Evolutionary conservation across 495 filamentous ascomycete genomes (phyloP).

Genomic region (Penicillium psychrofluorescens): DNA sequence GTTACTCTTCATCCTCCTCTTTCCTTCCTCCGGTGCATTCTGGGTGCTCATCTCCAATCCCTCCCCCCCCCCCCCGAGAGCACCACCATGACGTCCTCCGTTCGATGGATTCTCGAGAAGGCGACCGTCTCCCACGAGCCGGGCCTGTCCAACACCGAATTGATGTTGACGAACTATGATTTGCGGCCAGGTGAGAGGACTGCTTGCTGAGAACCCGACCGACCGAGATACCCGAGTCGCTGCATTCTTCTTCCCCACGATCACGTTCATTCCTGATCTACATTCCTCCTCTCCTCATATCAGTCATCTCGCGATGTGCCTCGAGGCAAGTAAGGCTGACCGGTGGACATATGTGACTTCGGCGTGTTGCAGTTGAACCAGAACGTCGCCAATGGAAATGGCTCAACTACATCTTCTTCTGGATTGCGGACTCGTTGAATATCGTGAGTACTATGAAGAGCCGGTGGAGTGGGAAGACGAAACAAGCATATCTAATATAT

Average conservation of each 20-base stretch:
- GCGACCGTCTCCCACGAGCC: slow-evolving; percentile 67
- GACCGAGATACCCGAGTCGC: background rate
- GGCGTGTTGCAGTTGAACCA: slow-evolving; percentile 56
- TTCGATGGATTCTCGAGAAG: slow-evolving; percentile 39
- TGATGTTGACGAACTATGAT: slow-evolving; percentile 89
- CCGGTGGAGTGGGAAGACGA: background rate
- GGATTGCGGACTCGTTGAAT: slow-evolving; percentile 92
- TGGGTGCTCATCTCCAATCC: background rate
- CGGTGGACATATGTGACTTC: slow-evolving; percentile 5
- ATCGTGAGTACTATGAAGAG: slow-evolving; percentile 51
- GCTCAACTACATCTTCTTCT: slow-evolving; percentile 86
- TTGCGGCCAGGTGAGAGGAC: slow-evolving; percentile 63
- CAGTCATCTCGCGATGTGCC: background rate
- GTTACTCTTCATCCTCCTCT: background rate
- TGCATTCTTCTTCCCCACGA: too few species aligned
- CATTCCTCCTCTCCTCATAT: background rate
- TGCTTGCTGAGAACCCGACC: too few species aligned
- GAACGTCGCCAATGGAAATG: slow-evolving; percentile 79
- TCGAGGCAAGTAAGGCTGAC: slow-evolving; percentile 8
- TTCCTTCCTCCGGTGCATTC: background rate
- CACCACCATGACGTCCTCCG: slow-evolving; percentile 16
- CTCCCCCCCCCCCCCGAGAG: too few species aligned
- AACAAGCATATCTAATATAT: slow-evolving; percentile 4
- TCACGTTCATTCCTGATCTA: too few species aligned
- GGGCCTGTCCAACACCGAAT: slow-evolving; percentile 72